phyloP scores from a whole-genome alignment of 768 basidiomycete genomes.

The Phallus indusiatus region DNA sequence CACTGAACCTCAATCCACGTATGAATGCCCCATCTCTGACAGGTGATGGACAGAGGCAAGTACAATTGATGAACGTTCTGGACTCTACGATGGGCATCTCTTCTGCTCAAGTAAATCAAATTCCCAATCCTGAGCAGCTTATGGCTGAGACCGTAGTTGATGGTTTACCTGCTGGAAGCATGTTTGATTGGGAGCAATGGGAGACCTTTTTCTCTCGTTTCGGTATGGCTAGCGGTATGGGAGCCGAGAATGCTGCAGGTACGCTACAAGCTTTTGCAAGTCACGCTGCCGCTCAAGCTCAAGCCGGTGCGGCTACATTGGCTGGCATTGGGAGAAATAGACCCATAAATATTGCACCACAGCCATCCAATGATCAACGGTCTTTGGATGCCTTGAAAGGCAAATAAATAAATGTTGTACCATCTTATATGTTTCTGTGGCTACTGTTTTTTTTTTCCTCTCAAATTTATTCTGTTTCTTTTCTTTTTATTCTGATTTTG shows the following conservation, averaged over 20 bases:
- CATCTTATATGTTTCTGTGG: no score
- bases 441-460: no score
- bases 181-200: slow-evolving; percentile 90
- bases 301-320: not conserved
- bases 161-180: slow-evolving; percentile 61
- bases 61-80: slow-evolving; percentile 70
- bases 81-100: slow-evolving; percentile 27
- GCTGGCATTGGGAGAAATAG: not conserved
- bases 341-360: not conserved
- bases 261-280: not conserved
- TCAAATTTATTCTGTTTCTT: no score
- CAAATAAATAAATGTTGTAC: not conserved
- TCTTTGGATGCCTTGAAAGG: not conserved
- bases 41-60: slow-evolving; percentile 33
- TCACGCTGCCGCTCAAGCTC: not conserved
- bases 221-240: not conserved
- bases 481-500: no score
- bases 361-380: not conserved
- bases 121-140: slow-evolving; percentile 53
- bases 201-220: slow-evolving; percentile 71
- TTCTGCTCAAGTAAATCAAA: slow-evolving; percentile 22
- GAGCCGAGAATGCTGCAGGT: not conserved
- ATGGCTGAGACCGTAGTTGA: slow-evolving; percentile 64
- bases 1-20: slow-evolving; percentile 65
- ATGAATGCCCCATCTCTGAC: slow-evolving; percentile 40